Percentiles rank a stretch among this genome's conserved stretches.
phyloP scores from a whole-genome alignment of 805 yeast genomes.

The Wickerhamiella alocasiicola region DNA sequence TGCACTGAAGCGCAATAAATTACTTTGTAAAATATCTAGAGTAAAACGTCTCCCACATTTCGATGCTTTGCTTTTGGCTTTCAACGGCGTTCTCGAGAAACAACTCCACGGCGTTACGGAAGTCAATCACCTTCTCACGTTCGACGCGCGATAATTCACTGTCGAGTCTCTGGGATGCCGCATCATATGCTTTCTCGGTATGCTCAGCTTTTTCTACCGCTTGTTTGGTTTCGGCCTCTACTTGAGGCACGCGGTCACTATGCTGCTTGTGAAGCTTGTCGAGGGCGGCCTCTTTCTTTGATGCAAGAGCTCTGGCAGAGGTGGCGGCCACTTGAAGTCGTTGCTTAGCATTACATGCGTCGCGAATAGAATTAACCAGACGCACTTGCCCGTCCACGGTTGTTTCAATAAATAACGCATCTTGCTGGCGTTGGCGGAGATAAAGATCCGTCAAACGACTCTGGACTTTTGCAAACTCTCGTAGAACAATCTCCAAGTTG shows the following conservation, averaged over 20 bases:
- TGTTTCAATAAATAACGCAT: conserved; percentile 71
- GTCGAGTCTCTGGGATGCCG: conserved; percentile 52
- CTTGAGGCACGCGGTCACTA: conserved; percentile 39
- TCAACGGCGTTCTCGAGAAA: conserved; percentile 84
- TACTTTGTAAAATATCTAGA: conserved; percentile 6
- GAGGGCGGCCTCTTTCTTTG: conserved; percentile 35
- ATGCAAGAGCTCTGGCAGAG: conserved; percentile 35
- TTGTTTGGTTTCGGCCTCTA: conserved; percentile 47
- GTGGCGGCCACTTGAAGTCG: conserved; percentile 39
- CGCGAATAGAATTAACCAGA: conserved; percentile 58
- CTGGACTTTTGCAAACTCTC: conserved; percentile 63
- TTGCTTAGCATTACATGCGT: conserved; percentile 61
- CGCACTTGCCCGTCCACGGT: conserved; percentile 82
- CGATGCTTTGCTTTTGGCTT: conserved; percentile 69
- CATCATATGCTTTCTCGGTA: conserved; percentile 49
- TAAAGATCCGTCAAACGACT: conserved; percentile 56
- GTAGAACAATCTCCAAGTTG: conserved; percentile 48
- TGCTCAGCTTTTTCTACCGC: conserved; percentile 41
- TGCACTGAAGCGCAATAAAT: neutral
- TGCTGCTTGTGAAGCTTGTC: conserved; percentile 37
- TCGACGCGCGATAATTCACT: conserved; percentile 59
- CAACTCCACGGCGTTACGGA: conserved; percentile 79
- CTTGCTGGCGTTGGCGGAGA: conserved; percentile 71
- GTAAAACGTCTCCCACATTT: conserved; percentile 48
- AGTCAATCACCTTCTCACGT: conserved; percentile 63